Evolutionary conservation across 495 filamentous ascomycete genomes (phyloP).

Genomic region (Penicillium samsonianum): DNA sequence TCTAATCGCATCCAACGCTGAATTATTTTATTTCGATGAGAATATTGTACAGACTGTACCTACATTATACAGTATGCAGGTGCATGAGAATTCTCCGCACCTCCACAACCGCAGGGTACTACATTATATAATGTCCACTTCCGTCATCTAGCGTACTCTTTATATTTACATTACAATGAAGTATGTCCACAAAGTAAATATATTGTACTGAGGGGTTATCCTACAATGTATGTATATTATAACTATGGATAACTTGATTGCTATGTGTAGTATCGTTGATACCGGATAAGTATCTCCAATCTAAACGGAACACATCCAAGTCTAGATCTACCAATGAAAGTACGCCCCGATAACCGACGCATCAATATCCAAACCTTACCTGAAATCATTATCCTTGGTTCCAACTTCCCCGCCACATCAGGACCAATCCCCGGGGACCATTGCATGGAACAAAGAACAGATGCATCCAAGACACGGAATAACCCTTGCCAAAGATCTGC

Average conservation of each 20-base stretch:
- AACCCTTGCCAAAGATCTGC: conserved; percentile 32
- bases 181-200: not conserved
- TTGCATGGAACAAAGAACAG: conserved; percentile 6
- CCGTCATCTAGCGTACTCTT: not conserved
- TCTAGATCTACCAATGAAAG: conserved; percentile 8
- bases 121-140: conserved; percentile 1
- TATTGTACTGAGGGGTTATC: not conserved
- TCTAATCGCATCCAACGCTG: conserved; percentile 14
- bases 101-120: conserved; percentile 19
- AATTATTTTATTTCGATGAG: not conserved
- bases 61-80: conserved; percentile 11
- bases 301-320: not conserved
- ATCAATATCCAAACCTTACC: conserved; percentile 12
- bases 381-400: not conserved
- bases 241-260: not conserved
- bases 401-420: not conserved
- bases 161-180: too few species aligned
- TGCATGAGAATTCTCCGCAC: conserved; percentile 29
- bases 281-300: not conserved
- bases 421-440: too few species aligned
- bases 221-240: not conserved
- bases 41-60: conserved; percentile 2
- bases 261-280: too few species aligned
- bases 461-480: conserved; percentile 17
- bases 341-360: not conserved